Evolutionary conservation across 176 grass and related monocot genomes (phyloP).

Genomic region (Carex cristatella): DNA sequence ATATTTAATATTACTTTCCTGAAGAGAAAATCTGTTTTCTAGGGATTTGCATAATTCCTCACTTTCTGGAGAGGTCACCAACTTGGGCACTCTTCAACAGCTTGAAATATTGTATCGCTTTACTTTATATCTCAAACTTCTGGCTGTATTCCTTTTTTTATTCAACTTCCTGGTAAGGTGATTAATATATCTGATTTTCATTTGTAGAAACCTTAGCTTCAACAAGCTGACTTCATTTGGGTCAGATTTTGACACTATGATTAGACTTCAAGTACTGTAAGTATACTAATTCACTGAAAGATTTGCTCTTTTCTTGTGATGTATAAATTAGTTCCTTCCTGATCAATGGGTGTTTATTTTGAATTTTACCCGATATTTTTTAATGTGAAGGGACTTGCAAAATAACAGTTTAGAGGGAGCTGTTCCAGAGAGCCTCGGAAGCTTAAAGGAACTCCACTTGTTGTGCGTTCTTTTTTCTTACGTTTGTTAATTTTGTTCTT

Average conservation of each 20-base stretch:
- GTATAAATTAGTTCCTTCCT: neutral
- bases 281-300: slow-evolving; percentile 2
- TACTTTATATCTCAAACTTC: neutral
- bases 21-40: neutral
- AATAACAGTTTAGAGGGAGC: slow-evolving; percentile 35
- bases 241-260: slow-evolving; percentile 26
- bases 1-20: neutral
- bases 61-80: slow-evolving; percentile 31
- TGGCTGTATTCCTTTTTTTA: neutral
- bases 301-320: slow-evolving; percentile 1
- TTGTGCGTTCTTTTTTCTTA: slow-evolving; percentile 23
- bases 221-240: slow-evolving; percentile 36
- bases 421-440: slow-evolving; percentile 32
- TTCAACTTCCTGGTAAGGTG: neutral
- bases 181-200: neutral
- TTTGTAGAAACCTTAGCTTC: slow-evolving; percentile 36
- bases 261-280: slow-evolving; percentile 38
- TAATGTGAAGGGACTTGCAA: slow-evolving; percentile 30
- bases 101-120: slow-evolving; percentile 29
- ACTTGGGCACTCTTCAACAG: slow-evolving; percentile 31
- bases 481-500: neutral
- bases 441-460: slow-evolving; percentile 34
- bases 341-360: neutral
- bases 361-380: slow-evolving; percentile 3
- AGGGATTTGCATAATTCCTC: slow-evolving; percentile 39